Evolutionary conservation across 805 yeast species (phyloP), one percentile per base, ranked within the genome.

Genomic region (Starmera quercuum): DNA sequence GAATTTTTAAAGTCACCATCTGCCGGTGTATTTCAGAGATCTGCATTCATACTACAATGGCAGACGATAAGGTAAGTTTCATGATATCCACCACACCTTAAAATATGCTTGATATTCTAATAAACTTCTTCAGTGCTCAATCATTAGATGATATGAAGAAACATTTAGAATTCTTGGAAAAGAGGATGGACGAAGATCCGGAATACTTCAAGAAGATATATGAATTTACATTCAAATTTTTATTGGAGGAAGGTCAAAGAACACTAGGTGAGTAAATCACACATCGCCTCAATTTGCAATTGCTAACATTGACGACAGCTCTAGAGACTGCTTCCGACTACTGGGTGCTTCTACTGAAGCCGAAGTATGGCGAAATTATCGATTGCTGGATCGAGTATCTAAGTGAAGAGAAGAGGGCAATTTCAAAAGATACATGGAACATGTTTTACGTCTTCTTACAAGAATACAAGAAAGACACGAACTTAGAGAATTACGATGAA

Each of bases 351-450:
- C 64, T 88, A 26, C 65, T 88, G 17, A 49, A 55, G 2, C 45
- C 44, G 1, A 30, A 36, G 0, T 60, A 60, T 26, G 45, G 50
- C 1, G 33, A 43, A 7, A 53, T 62, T 22, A 44, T 77, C 24
- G 63, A 64, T 7, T 63, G 62, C 27, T 90, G 95, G 90, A 59
- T 66, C 33, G 55, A 50, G 1, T 88, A 79, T 50, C 51, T 81
- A 19, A 47, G 46, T 4, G 54, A 52, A 2, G 62, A 58, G 10
- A 65, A 71, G 31, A 59, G 66, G 31, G 56, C 64, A 5, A 66
- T 92, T 24, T 69, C 83, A 5, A 72, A 59, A 41, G 98, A 90
- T 49, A 73, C 78, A 17, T 90, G 97, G 97, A 68, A 73, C 40
- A 87, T 88, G 97, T 61, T 83, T 36, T 68, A 68, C 35, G 75